Percentiles rank a stretch among this genome's conserved stretches.
Evolutionary conservation across 1,284 basidiomycete genomes (phyloP).

Genomic region (Ceratobasidium sp.): DNA sequence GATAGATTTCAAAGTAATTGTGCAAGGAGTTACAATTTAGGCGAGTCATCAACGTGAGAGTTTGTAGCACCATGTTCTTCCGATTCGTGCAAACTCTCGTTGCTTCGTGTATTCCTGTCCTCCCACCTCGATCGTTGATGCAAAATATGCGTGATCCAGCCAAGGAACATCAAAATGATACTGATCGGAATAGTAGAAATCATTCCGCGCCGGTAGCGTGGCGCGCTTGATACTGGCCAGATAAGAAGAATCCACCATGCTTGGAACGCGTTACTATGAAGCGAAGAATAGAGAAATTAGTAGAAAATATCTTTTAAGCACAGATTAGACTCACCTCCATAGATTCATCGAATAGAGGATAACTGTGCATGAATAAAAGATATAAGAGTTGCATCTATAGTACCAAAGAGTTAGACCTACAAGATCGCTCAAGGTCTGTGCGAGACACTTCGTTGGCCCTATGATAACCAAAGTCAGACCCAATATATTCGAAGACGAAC

Average conservation of each 20-base stretch:
- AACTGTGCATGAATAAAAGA: background rate
- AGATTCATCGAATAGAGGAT: slow-evolving; percentile 42
- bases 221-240: slow-evolving; percentile 40
- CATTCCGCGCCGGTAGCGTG: slow-evolving; percentile 42
- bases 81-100: background rate
- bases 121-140: background rate
- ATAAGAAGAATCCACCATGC: slow-evolving; percentile 41
- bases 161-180: slow-evolving; percentile 16
- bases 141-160: slow-evolving; percentile 23
- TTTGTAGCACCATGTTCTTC: too few species aligned
- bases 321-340: slow-evolving; percentile 16
- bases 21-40: too few species aligned
- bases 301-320: background rate
- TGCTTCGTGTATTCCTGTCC: background rate
- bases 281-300: background rate
- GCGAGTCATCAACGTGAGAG: too few species aligned
- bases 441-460: slow-evolving; percentile 43
- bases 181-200: slow-evolving; percentile 42
- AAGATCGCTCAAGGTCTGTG: slow-evolving; percentile 37
- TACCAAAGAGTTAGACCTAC: background rate
- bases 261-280: slow-evolving; percentile 14
- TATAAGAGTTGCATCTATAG: background rate
- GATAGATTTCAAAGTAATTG: too few species aligned
- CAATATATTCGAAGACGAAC: background rate
- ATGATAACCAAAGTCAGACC: background rate